Evolutionary conservation across 1,139 yeast genomes (phyloP).

Genomic region (Debaryomyces nepalensis): DNA sequence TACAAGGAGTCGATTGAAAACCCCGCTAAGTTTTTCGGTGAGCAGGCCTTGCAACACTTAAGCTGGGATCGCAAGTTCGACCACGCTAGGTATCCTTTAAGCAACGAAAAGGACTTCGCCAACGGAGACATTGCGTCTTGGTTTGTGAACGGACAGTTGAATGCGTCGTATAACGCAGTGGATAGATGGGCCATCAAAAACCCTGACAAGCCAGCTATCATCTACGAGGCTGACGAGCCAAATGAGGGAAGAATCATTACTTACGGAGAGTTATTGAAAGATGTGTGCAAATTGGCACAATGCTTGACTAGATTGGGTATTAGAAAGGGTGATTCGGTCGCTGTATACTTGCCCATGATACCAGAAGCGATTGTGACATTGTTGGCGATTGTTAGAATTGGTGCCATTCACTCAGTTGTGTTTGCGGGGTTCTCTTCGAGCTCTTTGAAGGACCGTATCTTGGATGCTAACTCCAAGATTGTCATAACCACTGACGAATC

Average conservation of each 20-base stretch:
- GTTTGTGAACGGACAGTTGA: conserved; percentile 78
- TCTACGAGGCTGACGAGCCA: conserved; percentile 82
- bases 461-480: conserved; percentile 73
- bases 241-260: conserved; percentile 65
- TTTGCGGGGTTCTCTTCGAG: conserved; percentile 84
- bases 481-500: conserved; percentile 84
- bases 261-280: conserved; percentile 71
- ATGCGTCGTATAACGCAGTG: conserved; percentile 77
- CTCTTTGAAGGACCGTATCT: conserved; percentile 75
- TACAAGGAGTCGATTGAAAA: conserved; percentile 70
- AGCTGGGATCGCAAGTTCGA: conserved; percentile 70
- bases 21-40: conserved; percentile 68
- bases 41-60: conserved; percentile 58
- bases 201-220: conserved; percentile 76
- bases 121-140: conserved; percentile 74
- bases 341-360: conserved; percentile 85
- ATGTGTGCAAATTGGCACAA: conserved; percentile 73
- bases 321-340: conserved; percentile 81
- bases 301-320: conserved; percentile 70
- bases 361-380: conserved; percentile 78
- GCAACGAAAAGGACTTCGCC: conserved; percentile 55
- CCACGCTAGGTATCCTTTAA: conserved; percentile 57
- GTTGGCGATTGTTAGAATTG: conserved; percentile 75
- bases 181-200: conserved; percentile 77
- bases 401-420: conserved; percentile 83